Evolutionary conservation across 164 flowering plant genomes (phyloP), one percentile per base, ranked within the genome.

Genomic region (Platanus orientalis): DNA sequence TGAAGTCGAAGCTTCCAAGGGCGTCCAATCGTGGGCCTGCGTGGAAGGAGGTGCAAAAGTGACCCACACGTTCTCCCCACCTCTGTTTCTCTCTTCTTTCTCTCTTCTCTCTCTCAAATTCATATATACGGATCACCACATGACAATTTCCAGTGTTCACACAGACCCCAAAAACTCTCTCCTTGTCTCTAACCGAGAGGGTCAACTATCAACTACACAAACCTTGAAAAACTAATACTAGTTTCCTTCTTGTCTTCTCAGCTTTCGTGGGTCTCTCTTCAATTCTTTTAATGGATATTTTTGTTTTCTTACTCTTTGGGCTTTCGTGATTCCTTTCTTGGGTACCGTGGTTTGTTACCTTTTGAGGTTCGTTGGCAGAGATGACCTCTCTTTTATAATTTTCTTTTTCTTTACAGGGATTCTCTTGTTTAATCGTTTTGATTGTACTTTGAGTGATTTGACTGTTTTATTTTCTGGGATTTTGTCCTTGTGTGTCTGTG

Each of bases 71-170:
- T 34, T 26, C 57, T 45, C 49, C 54, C 61, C 57, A 32, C 19
- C 64, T 64, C 58, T 24, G 25, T 34, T 64, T 19, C n/a, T 45
- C 49, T 19, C 20, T 2, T 16, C 12, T 21, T 11, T 11, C 17
- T 3, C 6, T 27, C 26, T 23, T 52, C 29, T 24, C 54, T 7
- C 7, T 57, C 28, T 13, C 7, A 45, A 50, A 49, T 34, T 34
- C 36, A 44, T 21, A 54, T 20, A 57, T 69, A 65, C 78, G 72
- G 73, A 74, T 79, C 76, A 72, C 80, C 80, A 70, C 76, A 71
- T 40, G 77, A 71, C 76, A 71, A 14, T 54, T 75, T 71, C 78
- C 49, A 23, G 34, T 56, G 44, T 42, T 52, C 44, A 56, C 21
- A 61, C 44, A 44, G 27, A 17, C 60, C 50, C 34, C 17, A 23